Percentiles rank a stretch among this genome's conserved stretches.
Conservation (phyloP, 352 stramenopile genomes). For the Phytophthora meadii region DNA sequence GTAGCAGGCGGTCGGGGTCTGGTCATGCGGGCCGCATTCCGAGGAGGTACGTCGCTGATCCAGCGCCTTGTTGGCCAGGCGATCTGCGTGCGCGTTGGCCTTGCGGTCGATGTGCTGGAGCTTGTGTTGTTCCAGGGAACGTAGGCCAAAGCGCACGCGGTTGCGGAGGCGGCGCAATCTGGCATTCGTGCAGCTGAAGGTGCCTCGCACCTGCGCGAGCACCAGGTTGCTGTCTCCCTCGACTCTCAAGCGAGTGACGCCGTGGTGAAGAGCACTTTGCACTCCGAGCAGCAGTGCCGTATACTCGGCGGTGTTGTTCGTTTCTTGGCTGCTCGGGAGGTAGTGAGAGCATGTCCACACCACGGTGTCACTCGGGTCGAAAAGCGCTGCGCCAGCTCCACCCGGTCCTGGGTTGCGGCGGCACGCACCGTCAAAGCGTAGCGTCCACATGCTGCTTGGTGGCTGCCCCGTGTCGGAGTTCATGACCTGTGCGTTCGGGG, state of each 20-base stretch:
- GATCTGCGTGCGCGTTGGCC: constrained; percentile 24
- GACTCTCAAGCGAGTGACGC: background rate
- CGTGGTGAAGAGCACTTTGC: background rate
- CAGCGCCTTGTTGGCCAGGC: constrained; percentile 19
- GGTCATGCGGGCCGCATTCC: no score
- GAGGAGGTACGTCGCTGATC: background rate
- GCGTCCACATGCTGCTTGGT: background rate
- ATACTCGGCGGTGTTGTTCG: constrained; percentile 30
- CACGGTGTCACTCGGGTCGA: background rate
- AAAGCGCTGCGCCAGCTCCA: constrained; percentile 14
- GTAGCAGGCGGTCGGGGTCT: no score
- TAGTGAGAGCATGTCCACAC: constrained; percentile 19
- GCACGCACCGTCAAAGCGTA: constrained; percentile 29
- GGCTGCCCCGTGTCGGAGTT: no score
- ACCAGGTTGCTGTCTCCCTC: constrained; percentile 14
- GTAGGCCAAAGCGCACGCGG: no score
- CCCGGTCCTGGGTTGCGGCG: constrained; percentile 15
- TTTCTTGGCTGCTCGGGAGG: constrained; percentile 14
- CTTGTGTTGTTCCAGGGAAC: no score
- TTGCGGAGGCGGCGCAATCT: background rate
- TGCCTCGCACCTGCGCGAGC: background rate
- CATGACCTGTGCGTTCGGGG: no score
- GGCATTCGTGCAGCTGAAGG: background rate
- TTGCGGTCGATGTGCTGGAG: no score
- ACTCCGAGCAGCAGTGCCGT: constrained; percentile 11